Evolutionary conservation across 2,329 filamentous ascomycete genomes (phyloP), one percentile per base, ranked within the genome.

Genomic region (Lasiodiplodia sp.): DNA sequence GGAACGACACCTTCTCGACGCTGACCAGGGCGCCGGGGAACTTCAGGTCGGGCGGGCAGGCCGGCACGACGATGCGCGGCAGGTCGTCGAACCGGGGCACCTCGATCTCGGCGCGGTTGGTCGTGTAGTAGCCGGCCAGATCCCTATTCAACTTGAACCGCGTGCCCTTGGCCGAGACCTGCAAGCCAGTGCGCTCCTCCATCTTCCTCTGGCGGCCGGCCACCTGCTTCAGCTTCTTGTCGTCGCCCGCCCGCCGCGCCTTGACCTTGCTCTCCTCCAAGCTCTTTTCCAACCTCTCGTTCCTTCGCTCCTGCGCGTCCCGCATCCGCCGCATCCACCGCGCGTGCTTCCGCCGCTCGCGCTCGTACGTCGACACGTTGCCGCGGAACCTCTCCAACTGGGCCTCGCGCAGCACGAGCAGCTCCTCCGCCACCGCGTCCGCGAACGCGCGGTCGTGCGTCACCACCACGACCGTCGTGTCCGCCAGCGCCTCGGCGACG

Each of bases 381-480:
- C 93, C 93, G 58, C 90, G 88, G 79, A 96, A 96, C 68, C 91
- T 91, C 2, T 88, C 87, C 0, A 96, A 83, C 18, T 85, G 84
- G 73, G 92, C 89, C 68, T 95, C 90, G 37, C 90, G 89, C 23
- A 96, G 81, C 40, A 96, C 88, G 25, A 96, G 84, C 2, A 95
- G 85, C 78, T 96, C 91, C 70, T 89, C 85, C 10, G 91, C 93
- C 71, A 93, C 90, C 0, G 90, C 86, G 64, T 93, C 90, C 58
- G 91, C 87, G 75, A 97, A 96, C 72, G 92, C 90, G 18, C 93
- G 87, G 77, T 97, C 93, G 79, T 97, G 93, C 0, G 93, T 96
- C 2, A 96, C 92, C 1, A 96, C 83, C 18, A 96, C 83, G 1
- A 96, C 84, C 0, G 92, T 96, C 0, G 85, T 87, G 0, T 84